phyloP scores from a whole-genome alignment of 495 filamentous ascomycete genomes.

The Glarea lozoyensis region DNA sequence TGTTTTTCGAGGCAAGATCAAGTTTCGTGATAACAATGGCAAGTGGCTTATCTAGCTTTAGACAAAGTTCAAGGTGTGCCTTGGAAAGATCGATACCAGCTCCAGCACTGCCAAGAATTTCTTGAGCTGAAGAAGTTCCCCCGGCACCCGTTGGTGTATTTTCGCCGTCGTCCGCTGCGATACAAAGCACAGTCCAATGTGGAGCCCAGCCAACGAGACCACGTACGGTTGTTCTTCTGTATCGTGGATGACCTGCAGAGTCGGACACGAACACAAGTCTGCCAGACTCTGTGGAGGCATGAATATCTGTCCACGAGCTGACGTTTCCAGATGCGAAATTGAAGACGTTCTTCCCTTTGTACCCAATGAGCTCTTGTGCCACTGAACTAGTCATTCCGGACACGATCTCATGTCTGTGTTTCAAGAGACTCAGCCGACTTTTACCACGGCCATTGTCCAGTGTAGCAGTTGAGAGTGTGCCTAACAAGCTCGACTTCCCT shows the following conservation, averaged over 20 bases:
- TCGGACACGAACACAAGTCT: slow-evolving; percentile 83
- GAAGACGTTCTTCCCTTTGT: slow-evolving; percentile 51
- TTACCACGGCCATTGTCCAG: slow-evolving; percentile 89
- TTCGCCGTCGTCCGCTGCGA: slow-evolving; percentile 69
- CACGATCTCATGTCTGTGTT: slow-evolving; percentile 88
- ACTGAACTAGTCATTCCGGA: slow-evolving; percentile 91
- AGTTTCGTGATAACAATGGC: slow-evolving; percentile 83
- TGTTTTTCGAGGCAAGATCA: slow-evolving; percentile 68
- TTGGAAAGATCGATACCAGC: slow-evolving; percentile 56
- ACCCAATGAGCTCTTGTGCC: slow-evolving; percentile 86
- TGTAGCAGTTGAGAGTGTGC: slow-evolving; percentile 76
- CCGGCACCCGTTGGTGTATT: slow-evolving; percentile 22
- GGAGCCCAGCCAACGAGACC: slow-evolving; percentile 93
- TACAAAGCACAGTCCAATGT: slow-evolving; percentile 78
- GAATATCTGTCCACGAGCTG: slow-evolving; percentile 91
- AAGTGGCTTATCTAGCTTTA: slow-evolving; percentile 66
- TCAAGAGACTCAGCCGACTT: slow-evolving; percentile 76
- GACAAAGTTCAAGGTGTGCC: slow-evolving; percentile 79
- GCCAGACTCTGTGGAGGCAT: slow-evolving; percentile 52
- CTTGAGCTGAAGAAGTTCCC: slow-evolving; percentile 33
- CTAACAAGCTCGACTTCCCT: slow-evolving; percentile 86
- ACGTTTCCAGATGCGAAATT: slow-evolving; percentile 84
- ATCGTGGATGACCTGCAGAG: slow-evolving; percentile 82
- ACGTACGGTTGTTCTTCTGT: slow-evolving; percentile 75
- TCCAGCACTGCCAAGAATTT: slow-evolving; percentile 41